Evolutionary conservation across 345 rosid genomes (phyloP), one percentile per base, ranked within the genome.

Genomic region (Bruguiera sexangula): DNA sequence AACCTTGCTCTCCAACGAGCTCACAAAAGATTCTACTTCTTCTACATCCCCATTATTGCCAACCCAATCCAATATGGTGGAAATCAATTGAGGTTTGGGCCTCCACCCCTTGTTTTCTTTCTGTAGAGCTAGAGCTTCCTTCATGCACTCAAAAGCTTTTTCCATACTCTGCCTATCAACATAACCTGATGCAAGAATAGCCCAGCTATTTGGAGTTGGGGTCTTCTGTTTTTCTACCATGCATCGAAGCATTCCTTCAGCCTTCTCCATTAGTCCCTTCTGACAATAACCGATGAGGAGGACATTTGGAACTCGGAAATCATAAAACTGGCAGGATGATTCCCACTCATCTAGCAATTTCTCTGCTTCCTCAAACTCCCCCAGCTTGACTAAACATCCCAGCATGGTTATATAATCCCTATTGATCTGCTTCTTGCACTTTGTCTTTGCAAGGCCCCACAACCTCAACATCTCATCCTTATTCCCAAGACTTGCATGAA

Each of bases 221-320:
- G 48, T 76, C 75, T 75, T 82, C 46, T 58, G 76, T 46, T 64
- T 80, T 31, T 62, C 66, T 29, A 71, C 54, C 57, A 73, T 69
- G 63, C 66, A 82, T 21, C 18, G 72, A 20, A 84, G 77, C 67
- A 69, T 60, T 37, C 68, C 75, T 72, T 82, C 80, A 6, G 84
- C 85, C 36, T 78, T 79, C 60, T 82, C 84, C 46, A 78, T n/a
- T 39, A 66, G 66, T 29, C 85, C 84, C 62, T 67, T 77, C 55
- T 69, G 70, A 13, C 70, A 76, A 62, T 73, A 82, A 50, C 85
- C 82, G 6, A 80, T 76, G 30, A 84, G 81, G 63, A 84, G 69
- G 20, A 72, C 67, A 72, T 80, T 84, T 65, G 88, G 88, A 63
- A 84, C 88, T 31, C 78, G 79, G 61, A 71, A 76, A 78, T 84